These are phyloP conservation scores for Fusarium solani-melongenae DNA, from an alignment of 2,329 filamentous ascomycete species.

Conservation along the genomic window DNA sequence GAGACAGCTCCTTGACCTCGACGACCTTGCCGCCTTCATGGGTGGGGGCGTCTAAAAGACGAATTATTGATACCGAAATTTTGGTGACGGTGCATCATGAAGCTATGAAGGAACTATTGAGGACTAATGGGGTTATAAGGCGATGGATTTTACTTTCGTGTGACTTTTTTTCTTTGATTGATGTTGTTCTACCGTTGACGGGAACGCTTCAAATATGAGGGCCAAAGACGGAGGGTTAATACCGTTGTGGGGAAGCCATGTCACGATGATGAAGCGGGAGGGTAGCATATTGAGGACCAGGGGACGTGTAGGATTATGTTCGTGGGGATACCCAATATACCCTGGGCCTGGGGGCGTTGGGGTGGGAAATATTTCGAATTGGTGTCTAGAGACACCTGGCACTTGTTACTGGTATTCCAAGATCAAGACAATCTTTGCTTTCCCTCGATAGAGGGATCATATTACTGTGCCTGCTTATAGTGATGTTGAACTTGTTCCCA, in stretches of 20 bases:
- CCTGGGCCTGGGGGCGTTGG: constrained; percentile 42
- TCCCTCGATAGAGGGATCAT: not conserved
- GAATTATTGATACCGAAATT: not conserved
- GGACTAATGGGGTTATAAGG: constrained; percentile 23
- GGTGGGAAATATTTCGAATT: constrained; percentile 33
- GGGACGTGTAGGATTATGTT: constrained; percentile 38
- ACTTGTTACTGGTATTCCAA: constrained; percentile 10
- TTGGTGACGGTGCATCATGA: not conserved
- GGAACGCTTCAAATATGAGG: not conserved
- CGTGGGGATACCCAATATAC: constrained; percentile 44
- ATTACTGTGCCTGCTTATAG: too few relatives aligned
- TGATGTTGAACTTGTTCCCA: not conserved
- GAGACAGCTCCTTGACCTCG: constrained; percentile 68
- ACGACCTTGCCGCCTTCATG: constrained; percentile 72
- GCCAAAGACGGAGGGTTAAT: constrained; percentile 10
- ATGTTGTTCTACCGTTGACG: not conserved
- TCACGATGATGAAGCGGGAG: constrained; percentile 15
- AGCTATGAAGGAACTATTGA: constrained; percentile 4
- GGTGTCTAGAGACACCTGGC: constrained; percentile 10
- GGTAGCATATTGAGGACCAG: not conserved
- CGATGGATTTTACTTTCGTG: constrained; percentile 3
- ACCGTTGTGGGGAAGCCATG: constrained; percentile 4
- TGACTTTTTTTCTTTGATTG: not conserved
- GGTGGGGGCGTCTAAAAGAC: constrained; percentile 64
- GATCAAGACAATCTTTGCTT: constrained; percentile 21